phyloP scores from a whole-genome alignment of 192 early-diverging fungal species.

The Gonapodya prolifera region DNA sequence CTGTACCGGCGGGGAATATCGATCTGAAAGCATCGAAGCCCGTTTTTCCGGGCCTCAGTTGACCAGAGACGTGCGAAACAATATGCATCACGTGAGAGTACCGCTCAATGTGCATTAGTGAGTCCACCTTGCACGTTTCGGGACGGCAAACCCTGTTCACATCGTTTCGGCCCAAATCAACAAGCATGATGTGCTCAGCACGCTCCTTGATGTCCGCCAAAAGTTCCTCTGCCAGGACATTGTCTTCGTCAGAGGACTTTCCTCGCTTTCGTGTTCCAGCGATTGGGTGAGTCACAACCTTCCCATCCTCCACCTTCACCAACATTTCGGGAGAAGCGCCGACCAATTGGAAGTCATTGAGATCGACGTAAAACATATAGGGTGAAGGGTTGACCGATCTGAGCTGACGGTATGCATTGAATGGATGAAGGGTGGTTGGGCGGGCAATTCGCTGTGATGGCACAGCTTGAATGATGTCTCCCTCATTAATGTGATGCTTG shows the following conservation, averaged over 20 bases:
- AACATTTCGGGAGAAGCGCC: slow-evolving; percentile 98
- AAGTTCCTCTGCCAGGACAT: slow-evolving; percentile 78
- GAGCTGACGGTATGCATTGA: slow-evolving; percentile 95
- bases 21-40: slow-evolving; percentile 91
- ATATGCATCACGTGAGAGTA: slow-evolving; percentile 99
- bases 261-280: slow-evolving; percentile 94
- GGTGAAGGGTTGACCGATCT: slow-evolving; percentile 96
- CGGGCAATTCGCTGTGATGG: slow-evolving; percentile 84
- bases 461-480: slow-evolving; percentile 98
- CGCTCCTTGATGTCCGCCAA: slow-evolving; percentile 90
- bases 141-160: slow-evolving; percentile 94
- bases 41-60: slow-evolving; percentile 76
- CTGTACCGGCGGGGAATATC: slow-evolving; percentile 96
- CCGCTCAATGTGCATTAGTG: slow-evolving; percentile 92
- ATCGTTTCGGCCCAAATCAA: slow-evolving; percentile 97
- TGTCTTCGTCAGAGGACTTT: slow-evolving; percentile 69
- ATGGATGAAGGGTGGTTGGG: slow-evolving; percentile 81
- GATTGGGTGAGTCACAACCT: slow-evolving; percentile 90
- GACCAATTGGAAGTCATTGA: slow-evolving; percentile 86
- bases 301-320: slow-evolving; percentile 70
- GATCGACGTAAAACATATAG: slow-evolving; percentile 98
- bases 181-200: slow-evolving; percentile 97
- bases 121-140: slow-evolving; percentile 82
- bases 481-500: slow-evolving; percentile 83
- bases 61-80: slow-evolving; percentile 89